Conservation (phyloP, 352 stramenopile species). For the Globisporangium cylindrosporum region DNA sequence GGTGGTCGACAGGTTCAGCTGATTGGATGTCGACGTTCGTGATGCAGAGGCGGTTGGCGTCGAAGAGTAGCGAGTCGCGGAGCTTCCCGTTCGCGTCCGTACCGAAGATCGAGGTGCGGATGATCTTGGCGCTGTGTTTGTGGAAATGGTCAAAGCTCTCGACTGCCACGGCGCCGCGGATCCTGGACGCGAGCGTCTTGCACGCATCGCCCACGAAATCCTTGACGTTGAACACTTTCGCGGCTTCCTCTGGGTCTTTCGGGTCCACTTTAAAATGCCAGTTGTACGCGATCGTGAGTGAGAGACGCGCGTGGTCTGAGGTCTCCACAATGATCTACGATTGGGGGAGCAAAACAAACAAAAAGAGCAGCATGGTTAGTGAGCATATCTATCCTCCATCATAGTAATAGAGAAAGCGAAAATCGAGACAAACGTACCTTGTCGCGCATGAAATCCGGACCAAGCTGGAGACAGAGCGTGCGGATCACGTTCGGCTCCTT, state of each 20-base stretch:
- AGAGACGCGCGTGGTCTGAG: slow-evolving; percentile 70
- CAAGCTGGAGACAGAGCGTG: slow-evolving; percentile 75
- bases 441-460: slow-evolving; percentile 82
- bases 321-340: slow-evolving; percentile 74
- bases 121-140: slow-evolving; percentile 82
- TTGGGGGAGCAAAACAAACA: neutral
- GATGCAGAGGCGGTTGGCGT: slow-evolving; percentile 74
- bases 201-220: slow-evolving; percentile 80
- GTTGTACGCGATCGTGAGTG: slow-evolving; percentile 82
- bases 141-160: slow-evolving; percentile 82
- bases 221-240: slow-evolving; percentile 80
- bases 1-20: slow-evolving; percentile 66
- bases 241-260: slow-evolving; percentile 44
- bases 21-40: slow-evolving; percentile 84
- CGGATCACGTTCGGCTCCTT: slow-evolving; percentile 81
- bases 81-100: slow-evolving; percentile 55
- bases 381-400: neutral
- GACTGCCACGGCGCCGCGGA: slow-evolving; percentile 68
- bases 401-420: neutral
- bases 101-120: slow-evolving; percentile 76
- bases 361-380: neutral
- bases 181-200: slow-evolving; percentile 76
- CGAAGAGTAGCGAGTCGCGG: slow-evolving; percentile 55
- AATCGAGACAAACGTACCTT: slow-evolving; percentile 21
- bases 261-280: slow-evolving; percentile 75